A percentile compares a stretch with the other conserved stretches of the same genome.
Conservation (phyloP, 768 basidiomycete species). For the Lactarius deliciosus region DNA sequence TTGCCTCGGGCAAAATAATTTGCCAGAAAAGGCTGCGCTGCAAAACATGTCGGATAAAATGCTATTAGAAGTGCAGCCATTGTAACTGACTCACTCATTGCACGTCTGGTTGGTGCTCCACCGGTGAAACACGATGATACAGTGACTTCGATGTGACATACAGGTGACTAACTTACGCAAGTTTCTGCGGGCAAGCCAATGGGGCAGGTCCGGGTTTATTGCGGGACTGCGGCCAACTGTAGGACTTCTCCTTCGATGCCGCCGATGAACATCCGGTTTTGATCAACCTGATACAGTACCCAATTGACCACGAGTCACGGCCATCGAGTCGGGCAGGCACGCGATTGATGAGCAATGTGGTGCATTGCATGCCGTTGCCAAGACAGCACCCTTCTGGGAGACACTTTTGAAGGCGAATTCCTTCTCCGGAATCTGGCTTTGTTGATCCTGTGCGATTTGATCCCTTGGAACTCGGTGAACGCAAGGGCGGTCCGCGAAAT, state of each 20-base stretch:
- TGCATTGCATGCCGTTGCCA: background rate
- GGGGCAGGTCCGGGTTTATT: background rate
- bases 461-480: too few species aligned
- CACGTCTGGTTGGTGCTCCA: background rate
- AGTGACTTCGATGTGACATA: background rate
- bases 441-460: too few species aligned
- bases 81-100: background rate
- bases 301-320: too few species aligned
- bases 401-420: background rate
- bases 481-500: background rate
- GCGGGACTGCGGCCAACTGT: background rate
- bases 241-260: background rate
- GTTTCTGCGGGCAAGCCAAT: background rate
- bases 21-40: background rate
- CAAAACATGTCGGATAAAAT: background rate
- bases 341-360: background rate
- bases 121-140: background rate
- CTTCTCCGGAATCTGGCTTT: too few species aligned
- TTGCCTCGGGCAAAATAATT: background rate
- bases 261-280: background rate
- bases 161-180: background rate
- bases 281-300: background rate
- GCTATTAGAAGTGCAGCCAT: background rate
- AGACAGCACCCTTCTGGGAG: background rate
- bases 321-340: background rate